Conservation (phyloP, 108 stramenopile species). For the Cyclotella distinguenda region DNA sequence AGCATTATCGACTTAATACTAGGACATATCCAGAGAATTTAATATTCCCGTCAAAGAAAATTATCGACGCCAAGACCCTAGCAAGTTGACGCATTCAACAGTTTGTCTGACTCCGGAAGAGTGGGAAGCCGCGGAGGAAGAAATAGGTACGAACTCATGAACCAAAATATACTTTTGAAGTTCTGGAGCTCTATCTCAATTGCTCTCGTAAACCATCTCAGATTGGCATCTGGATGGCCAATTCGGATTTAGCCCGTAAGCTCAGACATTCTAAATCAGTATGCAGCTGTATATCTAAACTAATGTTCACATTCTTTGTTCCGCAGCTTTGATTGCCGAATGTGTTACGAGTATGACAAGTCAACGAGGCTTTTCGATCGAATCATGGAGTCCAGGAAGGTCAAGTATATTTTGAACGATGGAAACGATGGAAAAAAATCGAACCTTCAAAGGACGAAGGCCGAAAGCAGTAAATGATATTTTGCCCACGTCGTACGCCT, state of each 20-base stretch:
- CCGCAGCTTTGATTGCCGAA: conserved; percentile 34
- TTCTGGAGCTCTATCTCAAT: background rate
- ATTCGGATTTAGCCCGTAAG: conserved; percentile 40
- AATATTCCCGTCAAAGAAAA: conserved; percentile 25
- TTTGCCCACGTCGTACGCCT: background rate
- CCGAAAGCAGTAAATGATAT: background rate
- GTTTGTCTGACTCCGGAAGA: conserved; percentile 37
- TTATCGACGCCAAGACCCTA: conserved; percentile 18
- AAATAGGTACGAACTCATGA: conserved; percentile 11
- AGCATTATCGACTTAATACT: background rate
- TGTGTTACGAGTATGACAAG: conserved; percentile 48
- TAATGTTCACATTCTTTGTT: background rate
- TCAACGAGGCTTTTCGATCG: conserved; percentile 22
- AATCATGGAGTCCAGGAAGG: conserved; percentile 17
- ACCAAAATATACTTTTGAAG: background rate
- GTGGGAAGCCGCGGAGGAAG: conserved; percentile 36
- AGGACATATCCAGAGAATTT: conserved; percentile 27
- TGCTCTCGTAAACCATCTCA: background rate
- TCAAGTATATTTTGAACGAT: conserved; percentile 1
- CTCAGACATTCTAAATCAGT: background rate
- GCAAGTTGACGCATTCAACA: conserved; percentile 31
- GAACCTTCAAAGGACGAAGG: conserved; percentile 1
- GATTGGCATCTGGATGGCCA: conserved; percentile 39
- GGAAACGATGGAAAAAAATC: background rate
- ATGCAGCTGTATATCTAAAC: background rate